phyloP scores from a whole-genome alignment of 176 grass and related monocot species.

The Musa acuminata region DNA sequence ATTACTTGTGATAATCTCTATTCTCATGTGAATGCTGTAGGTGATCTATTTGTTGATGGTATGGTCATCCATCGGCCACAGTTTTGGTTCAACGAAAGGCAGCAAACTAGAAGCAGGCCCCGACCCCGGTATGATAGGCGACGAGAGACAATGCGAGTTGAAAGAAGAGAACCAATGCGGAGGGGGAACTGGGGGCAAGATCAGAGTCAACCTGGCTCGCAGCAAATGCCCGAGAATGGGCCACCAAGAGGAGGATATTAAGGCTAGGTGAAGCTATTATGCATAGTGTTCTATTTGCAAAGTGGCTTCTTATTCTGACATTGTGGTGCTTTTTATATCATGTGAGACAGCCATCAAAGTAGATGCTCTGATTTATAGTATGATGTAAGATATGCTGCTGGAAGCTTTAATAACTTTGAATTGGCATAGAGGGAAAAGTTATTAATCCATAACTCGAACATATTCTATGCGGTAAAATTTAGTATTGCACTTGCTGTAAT shows the following conservation, averaged over 20 bases:
- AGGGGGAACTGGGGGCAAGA: conserved; percentile 29
- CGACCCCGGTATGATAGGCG: conserved; percentile 49
- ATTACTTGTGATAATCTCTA: conserved; percentile 13
- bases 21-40: conserved; percentile 21
- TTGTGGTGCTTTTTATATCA: neutral
- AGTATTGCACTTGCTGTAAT: too few species aligned
- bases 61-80: conserved; percentile 72
- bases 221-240: conserved; percentile 20
- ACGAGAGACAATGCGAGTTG: conserved; percentile 58
- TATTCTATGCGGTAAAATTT: neutral
- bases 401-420: neutral
- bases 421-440: neutral
- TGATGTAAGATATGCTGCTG: neutral
- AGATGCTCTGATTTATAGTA: neutral
- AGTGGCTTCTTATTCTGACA: too few species aligned
- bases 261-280: neutral
- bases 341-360: neutral
- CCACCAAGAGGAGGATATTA: conserved; percentile 23
- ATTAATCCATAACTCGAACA: neutral
- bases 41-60: conserved; percentile 80
- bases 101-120: conserved; percentile 58
- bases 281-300: too few species aligned
- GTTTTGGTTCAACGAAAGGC: conserved; percentile 69
- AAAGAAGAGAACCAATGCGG: conserved; percentile 53
- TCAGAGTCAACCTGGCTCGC: conserved; percentile 22